Evolutionary conservation across 1,284 basidiomycete genomes (phyloP).

Genomic region (Megacollybia platyphylla): DNA sequence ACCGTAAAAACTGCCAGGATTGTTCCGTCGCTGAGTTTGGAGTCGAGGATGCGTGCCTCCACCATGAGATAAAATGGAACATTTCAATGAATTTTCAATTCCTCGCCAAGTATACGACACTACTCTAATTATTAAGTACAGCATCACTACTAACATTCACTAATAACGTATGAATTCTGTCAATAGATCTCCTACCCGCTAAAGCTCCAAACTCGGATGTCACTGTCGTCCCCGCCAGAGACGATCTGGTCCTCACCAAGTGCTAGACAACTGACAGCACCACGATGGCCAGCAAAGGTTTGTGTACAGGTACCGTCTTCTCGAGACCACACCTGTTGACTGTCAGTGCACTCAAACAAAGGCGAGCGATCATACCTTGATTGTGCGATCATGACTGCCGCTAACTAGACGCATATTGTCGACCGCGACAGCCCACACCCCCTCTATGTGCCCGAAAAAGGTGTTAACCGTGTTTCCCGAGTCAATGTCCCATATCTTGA

Average conservation of each 20-base stretch:
- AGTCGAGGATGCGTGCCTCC: no score
- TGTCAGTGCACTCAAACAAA: constrained; percentile 4
- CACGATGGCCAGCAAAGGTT: constrained; percentile 90
- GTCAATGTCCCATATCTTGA: constrained; percentile 95
- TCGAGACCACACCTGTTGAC: constrained; percentile 74
- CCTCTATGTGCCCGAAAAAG: constrained; percentile 93
- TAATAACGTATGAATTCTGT: no score
- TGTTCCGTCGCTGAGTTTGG: no score
- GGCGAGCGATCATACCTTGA: constrained; percentile 49
- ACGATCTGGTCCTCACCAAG: constrained; percentile 94
- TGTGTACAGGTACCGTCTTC: constrained; percentile 83
- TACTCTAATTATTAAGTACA: no score
- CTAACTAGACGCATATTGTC: constrained; percentile 89
- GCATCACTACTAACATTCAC: no score
- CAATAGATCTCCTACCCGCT: constrained; percentile 18
- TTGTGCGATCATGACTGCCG: constrained; percentile 85
- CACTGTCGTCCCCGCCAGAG: constrained; percentile 77
- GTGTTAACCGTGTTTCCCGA: constrained; percentile 72
- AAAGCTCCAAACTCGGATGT: constrained; percentile 77
- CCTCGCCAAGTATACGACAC: no score
- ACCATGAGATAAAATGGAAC: no score
- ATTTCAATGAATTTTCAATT: no score
- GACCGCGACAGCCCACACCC: constrained; percentile 91
- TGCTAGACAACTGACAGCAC: constrained; percentile 84
- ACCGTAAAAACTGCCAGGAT: no score